A percentile compares a stretch with the other conserved stretches of the same genome.
These are phyloP conservation scores for Penicillium digitatum DNA, from an alignment of 2,329 filamentous ascomycete genomes.

Conservation along the genomic window DNA sequence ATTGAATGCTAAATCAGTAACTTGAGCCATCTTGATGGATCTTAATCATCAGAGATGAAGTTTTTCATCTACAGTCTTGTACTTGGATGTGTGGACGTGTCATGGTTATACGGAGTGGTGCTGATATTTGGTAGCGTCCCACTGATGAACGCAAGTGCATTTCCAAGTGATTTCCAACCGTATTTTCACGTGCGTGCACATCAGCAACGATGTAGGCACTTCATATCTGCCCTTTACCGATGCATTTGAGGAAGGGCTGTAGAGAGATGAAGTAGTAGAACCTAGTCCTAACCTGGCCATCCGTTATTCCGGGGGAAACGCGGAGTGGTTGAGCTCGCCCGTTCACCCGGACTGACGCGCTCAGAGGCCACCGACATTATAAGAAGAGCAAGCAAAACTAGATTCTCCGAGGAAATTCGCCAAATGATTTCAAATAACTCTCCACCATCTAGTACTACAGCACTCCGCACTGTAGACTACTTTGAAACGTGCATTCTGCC, in stretches of 20 bases:
- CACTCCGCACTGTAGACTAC: too few relatives aligned
- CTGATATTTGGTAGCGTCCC: background rate
- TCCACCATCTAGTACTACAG: background rate
- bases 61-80: background rate
- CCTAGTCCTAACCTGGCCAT: constrained; percentile 4
- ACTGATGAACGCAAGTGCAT: background rate
- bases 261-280: background rate
- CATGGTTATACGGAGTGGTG: too few relatives aligned
- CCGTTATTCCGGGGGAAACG: constrained; percentile 22
- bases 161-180: constrained; percentile 14
- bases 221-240: background rate
- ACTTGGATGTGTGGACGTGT: background rate
- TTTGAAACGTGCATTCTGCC: background rate
- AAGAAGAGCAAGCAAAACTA: background rate
- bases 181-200: background rate
- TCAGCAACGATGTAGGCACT: background rate
- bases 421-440: background rate
- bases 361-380: constrained; percentile 14
- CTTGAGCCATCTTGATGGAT: fast-evolving
- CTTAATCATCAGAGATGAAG: background rate
- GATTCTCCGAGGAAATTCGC: too few relatives aligned
- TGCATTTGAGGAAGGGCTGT: background rate
- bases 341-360: constrained; percentile 17
- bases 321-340: constrained; percentile 13
- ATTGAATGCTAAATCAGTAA: background rate